Evolutionary conservation across 805 yeast genomes (phyloP).

Genomic region (Teunomyces panamensis): DNA sequence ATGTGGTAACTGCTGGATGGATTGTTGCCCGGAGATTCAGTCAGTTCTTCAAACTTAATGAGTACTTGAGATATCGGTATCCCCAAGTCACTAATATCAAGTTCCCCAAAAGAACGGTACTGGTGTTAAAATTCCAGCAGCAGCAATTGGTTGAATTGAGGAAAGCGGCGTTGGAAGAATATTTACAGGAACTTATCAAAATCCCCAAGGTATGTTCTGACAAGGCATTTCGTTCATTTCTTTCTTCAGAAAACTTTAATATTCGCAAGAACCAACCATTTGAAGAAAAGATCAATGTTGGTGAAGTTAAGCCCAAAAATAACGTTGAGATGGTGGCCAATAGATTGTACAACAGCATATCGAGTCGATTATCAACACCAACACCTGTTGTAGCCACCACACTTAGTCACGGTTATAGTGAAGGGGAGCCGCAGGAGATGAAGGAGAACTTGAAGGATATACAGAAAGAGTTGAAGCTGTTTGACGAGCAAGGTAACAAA

Average conservation of each 20-base stretch:
- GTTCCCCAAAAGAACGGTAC: constrained; percentile 59
- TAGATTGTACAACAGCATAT: constrained; percentile 30
- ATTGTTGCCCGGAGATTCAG: constrained; percentile 85
- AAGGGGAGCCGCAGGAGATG: constrained; percentile 12
- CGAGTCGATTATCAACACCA: constrained; percentile 11
- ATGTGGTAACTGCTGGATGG: constrained; percentile 69
- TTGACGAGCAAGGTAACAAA: constrained; percentile 40
- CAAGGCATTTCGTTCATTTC: constrained; percentile 67
- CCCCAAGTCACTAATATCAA: constrained; percentile 47
- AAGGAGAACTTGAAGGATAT: constrained; percentile 42
- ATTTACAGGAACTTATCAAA: constrained; percentile 53
- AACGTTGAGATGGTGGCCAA: constrained; percentile 32
- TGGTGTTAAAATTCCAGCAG: constrained; percentile 69
- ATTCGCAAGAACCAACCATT: constrained; percentile 28
- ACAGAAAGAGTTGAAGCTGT: constrained; percentile 53
- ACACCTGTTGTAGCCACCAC: constrained; percentile 2
- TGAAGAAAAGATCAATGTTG: constrained; percentile 11
- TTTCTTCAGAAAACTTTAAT: constrained; percentile 66
- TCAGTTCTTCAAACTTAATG: constrained; percentile 74
- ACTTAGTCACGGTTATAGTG: not conserved
- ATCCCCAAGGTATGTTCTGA: constrained; percentile 73
- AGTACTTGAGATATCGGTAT: constrained; percentile 54
- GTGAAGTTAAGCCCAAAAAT: constrained; percentile 6
- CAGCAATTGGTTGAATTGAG: constrained; percentile 63
- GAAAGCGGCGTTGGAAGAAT: constrained; percentile 56